Conservation (phyloP, 108 stramenopile genomes). For the Epithemia pelagica region DNA sequence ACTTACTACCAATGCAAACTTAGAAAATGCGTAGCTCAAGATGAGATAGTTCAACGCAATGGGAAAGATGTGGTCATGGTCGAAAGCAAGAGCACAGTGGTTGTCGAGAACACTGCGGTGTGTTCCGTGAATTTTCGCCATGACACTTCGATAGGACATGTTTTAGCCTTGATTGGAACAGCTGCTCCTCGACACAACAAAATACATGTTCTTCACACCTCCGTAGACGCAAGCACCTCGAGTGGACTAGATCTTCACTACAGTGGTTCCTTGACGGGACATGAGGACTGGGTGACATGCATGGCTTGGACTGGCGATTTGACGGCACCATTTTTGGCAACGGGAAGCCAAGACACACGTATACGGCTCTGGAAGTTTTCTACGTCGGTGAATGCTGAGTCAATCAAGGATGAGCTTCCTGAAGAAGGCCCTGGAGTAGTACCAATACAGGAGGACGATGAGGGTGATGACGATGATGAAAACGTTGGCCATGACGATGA, state of each 20-base stretch:
- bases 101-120: constrained; percentile 16
- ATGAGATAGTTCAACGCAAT: background rate
- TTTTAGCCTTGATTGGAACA: constrained; percentile 56
- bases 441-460: constrained; percentile 10
- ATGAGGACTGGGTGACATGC: constrained; percentile 84
- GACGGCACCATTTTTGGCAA: constrained; percentile 41
- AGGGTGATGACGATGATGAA: constrained; percentile 32
- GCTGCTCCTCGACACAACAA: constrained; percentile 74
- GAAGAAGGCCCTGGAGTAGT: background rate
- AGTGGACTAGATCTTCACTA: constrained; percentile 22
- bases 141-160: constrained; percentile 6
- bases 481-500: constrained; percentile 44
- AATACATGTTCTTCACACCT: constrained; percentile 43
- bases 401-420: too few relatives aligned
- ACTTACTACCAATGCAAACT: constrained; percentile 7
- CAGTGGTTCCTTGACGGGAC: constrained; percentile 52
- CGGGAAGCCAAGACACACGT: constrained; percentile 74
- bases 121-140: constrained; percentile 31
- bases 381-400: too few relatives aligned
- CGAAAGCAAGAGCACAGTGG: constrained; percentile 4
- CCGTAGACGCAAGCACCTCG: constrained; percentile 3
- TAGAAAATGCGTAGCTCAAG: constrained; percentile 10
- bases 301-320: constrained; percentile 42
- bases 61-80: background rate
- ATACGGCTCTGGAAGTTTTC: constrained; percentile 83